Base-by-base conservation (phyloP, 257 asterid species). In the Primulina eburnea region DNA sequence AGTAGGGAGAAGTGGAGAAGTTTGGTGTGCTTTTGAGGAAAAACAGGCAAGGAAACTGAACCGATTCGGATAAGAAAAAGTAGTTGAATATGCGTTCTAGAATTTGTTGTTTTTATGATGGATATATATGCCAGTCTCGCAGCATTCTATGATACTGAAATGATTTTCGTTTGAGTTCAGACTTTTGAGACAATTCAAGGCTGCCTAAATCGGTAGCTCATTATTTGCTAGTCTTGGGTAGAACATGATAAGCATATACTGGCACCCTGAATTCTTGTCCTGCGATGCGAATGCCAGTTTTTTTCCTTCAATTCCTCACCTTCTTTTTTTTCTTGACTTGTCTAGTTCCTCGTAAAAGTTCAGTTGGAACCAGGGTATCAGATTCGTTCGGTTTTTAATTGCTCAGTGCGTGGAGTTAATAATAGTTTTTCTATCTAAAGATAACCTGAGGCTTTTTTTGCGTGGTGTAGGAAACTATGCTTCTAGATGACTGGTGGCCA, bases 211-310 rank as follows among this genome's bases (percentile, higher is more conserved):
- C 68, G 43, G 21, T 68, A 58, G 35, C 32, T 35, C 60, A 18
- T 47, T 33, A 18, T 52, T 63, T 58, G 7, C 14, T 33, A 9
- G 53, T 60, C 37, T 69, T 38, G 38, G 69, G 53, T 2, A 58
- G 24, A 60, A 69, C 64, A 63, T 56, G 28, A 52, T 2, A 65
- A 60, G 28, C 65, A 56, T 60, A 52, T 10, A 28, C 65, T 60
- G 69, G 53, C 38, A 40, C 68, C 59, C 62, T 34, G 35, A 68
- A 65, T 64, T 6, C 60, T 38, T 67, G 60, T 70, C 62, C 29
- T 53, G 30, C 2, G 1, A 28, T 28, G 29, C 53, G 6, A 43
- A 43, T 43, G 53, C n/a, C 17, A 29, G 61, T 60, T 66, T 56
- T 65, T n/a, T 30, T 43, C 33, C 47, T 72, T 64, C 60, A 21